phyloP scores from a whole-genome alignment of 495 filamentous ascomycete genomes.

The Xanthoparmelia taractica region DNA sequence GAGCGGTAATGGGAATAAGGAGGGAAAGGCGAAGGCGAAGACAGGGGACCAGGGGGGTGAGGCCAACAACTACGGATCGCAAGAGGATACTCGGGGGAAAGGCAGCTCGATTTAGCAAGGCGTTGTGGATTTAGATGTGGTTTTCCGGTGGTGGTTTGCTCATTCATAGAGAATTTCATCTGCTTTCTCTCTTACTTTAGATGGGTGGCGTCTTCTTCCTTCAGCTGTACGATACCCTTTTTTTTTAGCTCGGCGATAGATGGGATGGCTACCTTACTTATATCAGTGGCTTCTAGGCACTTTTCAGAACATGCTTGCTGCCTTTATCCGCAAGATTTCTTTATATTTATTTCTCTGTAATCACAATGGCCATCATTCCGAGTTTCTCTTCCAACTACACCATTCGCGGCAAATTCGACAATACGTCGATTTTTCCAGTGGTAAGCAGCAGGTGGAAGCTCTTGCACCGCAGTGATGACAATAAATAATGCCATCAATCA shows the following conservation, averaged over 20 bases:
- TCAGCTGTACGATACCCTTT: constrained; percentile 3
- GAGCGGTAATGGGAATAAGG: constrained; percentile 16
- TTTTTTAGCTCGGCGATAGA: not conserved
- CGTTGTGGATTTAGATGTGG: not conserved
- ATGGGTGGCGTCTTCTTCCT: not conserved
- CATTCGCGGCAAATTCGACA: no score
- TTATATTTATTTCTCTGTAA: no score
- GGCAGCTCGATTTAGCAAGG: constrained; percentile 19
- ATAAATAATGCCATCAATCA: no score
- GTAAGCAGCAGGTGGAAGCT: no score
- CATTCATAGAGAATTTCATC: not conserved
- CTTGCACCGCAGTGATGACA: no score
- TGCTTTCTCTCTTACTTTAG: not conserved
- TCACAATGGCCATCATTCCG: no score
- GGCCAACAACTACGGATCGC: constrained; percentile 4
- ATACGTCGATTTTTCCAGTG: no score
- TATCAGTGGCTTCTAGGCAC: not conserved
- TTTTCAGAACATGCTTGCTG: no score
- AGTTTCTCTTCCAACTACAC: no score
- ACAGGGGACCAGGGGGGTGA: constrained; percentile 25
- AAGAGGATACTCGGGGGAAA: not conserved
- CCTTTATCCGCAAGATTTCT: no score
- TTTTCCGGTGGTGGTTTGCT: not conserved
- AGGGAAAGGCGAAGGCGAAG: constrained; percentile 21
- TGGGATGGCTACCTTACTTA: not conserved